Evolutionary conservation across 2,329 filamentous ascomycete species (phyloP).

Genomic region (Claviceps sp.): DNA sequence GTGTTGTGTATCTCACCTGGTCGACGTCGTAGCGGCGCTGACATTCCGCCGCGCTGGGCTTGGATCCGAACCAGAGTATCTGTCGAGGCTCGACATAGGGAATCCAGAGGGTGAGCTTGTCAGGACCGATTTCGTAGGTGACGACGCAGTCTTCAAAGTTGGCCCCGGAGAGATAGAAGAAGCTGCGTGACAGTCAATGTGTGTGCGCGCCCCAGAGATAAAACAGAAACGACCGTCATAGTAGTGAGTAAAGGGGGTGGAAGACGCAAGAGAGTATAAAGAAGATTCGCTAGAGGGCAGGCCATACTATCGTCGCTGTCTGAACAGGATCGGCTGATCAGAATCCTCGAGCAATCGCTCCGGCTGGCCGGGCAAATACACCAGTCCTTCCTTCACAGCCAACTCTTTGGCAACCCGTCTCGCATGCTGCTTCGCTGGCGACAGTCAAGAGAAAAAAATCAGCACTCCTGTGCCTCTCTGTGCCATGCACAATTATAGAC

Average conservation of each 20-base stretch:
- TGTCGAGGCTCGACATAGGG: slow-evolving; percentile 50
- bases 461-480: not conserved
- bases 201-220: not conserved
- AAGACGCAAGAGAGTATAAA: not conserved
- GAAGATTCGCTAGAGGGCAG: not conserved
- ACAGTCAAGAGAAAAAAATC: not conserved
- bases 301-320: slow-evolving; percentile 45
- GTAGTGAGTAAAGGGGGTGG: not conserved
- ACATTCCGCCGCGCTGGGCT: slow-evolving; percentile 48
- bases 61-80: slow-evolving; percentile 51
- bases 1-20: slow-evolving; percentile 47
- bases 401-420: slow-evolving; percentile 40
- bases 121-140: slow-evolving; percentile 43
- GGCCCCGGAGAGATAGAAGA: slow-evolving; percentile 44
- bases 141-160: slow-evolving; percentile 41
- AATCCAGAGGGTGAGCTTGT: slow-evolving; percentile 60
- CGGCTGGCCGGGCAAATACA: slow-evolving; percentile 41
- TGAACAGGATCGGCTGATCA: slow-evolving; percentile 41
- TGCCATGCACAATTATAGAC: not conserved
- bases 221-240: not conserved
- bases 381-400: slow-evolving; percentile 33
- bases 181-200: slow-evolving; percentile 23
- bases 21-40: slow-evolving; percentile 54
- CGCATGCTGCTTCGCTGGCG: slow-evolving; percentile 41
- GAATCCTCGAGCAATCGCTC: slow-evolving; percentile 43